phyloP scores from a whole-genome alignment of 1,139 yeast genomes.

The Geotrichum carabidarum region DNA sequence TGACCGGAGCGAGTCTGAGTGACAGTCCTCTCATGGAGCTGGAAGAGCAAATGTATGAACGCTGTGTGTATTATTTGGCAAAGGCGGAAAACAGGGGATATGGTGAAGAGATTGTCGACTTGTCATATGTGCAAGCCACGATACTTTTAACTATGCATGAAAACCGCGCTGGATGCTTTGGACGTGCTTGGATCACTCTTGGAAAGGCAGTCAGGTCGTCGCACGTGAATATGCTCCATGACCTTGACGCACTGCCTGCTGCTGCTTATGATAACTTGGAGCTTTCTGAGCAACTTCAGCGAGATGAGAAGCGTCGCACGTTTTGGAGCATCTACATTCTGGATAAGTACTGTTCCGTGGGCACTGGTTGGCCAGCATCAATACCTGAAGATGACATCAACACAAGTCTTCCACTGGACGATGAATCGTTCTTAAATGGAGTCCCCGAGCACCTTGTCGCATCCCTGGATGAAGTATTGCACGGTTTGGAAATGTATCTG shows the following conservation, averaged over 20 bases:
- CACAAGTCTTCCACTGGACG: conserved; percentile 31
- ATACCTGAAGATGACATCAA: conserved; percentile 25
- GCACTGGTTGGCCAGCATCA: conserved; percentile 32
- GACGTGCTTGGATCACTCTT: conserved; percentile 34
- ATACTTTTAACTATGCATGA: conserved; percentile 29
- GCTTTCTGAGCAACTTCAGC: background rate
- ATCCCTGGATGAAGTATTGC: conserved; percentile 18
- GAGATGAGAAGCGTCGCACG: conserved; percentile 32
- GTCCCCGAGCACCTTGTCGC: conserved; percentile 12
- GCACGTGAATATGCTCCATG: conserved; percentile 29
- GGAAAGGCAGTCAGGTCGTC: conserved; percentile 31
- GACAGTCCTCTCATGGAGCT: conserved; percentile 21
- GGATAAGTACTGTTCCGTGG: conserved; percentile 31
- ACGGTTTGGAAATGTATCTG: conserved; percentile 18
- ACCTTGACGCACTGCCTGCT: conserved; percentile 18
- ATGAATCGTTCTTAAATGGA: conserved; percentile 21
- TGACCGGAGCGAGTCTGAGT: conserved; percentile 27
- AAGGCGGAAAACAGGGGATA: conserved; percentile 21
- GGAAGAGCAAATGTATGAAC: conserved; percentile 27
- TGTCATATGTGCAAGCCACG: conserved; percentile 30
- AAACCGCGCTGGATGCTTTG: conserved; percentile 27
- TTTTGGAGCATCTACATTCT: conserved; percentile 31
- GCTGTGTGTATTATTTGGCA: conserved; percentile 28
- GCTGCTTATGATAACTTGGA: background rate
- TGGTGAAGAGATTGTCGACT: conserved; percentile 23